Evolutionary conservation across 2,329 filamentous ascomycete genomes (phyloP), one percentile per base, ranked within the genome.

Genomic region (Phialophora tarda): DNA sequence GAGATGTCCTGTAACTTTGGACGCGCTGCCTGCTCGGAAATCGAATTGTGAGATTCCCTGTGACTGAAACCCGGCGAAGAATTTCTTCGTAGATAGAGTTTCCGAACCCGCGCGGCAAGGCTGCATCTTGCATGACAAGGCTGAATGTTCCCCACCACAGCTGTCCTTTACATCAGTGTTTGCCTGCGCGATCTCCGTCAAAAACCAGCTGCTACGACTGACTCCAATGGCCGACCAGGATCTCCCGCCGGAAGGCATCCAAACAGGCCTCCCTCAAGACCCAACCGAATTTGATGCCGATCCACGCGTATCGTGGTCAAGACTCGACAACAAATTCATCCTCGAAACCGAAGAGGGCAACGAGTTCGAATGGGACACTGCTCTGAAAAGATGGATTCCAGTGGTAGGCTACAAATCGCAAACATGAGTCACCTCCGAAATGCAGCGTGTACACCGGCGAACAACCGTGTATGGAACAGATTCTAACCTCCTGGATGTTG

Each of bases 241-340:
- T 17, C 47, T n/a, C n/a, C 59, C 51, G 4, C 61, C 66, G 10
- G 68, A 68, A 24, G 65, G 64, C 28, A 12, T 64, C 26, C 69
- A 66, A 23, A 64, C 69, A 10, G 69, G 69, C 4, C 86, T 86
- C 68, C 85, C 85, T 21, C 77, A 77, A 64, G 79, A 91, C 64
- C 83, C 85, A 14, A 83, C 86, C 64, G 85, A 90, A 56, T 96
- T 96, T 76, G 88, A 90, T 73, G 81, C 81, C 65, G 93, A 97
- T 76, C 86, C 91, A 30, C 90, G 93, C 72, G 91, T 97, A 74
- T 94, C 92, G 5, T 96, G 90, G 80, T 94, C 91, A n/a, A 91
- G 87, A 76, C 83, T 92, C 68, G 90, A 94, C 78, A 84, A 88
- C 75, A 94, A 92, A 76, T 94, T 89, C 80, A 86, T 95, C 61